Base-by-base conservation (phyloP, 2,329 filamentous ascomycete species). In the Beauveria sp. region DNA sequence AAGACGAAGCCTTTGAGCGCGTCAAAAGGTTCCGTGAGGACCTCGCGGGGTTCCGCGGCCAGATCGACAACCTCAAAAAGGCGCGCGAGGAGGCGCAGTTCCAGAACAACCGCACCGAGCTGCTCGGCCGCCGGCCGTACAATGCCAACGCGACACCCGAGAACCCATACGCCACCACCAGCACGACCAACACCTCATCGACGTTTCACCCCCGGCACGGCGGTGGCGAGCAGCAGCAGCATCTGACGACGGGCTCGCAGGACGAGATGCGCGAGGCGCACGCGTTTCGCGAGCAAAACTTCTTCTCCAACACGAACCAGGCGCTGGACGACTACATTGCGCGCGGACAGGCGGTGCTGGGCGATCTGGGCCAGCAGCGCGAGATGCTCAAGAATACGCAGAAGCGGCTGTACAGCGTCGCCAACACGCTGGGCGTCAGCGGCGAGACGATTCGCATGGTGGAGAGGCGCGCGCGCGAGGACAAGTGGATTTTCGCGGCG, bases 371-470 rank as follows among this genome's bases (percentile, higher is more conserved):
- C 3, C 84, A 94, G 70, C 94, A 99, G 78, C 84, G 91, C 59
- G 93, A 97, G 72, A 92, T 97, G 78, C 80, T 99, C 65, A 99
- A 99, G 79, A 90, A 88, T 56, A 97, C 94, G 24, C 94, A 99
- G 76, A 88, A 88, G 73, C 86, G 87, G 71, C 79, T 99, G 55
- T 97, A 97, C 71, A 93, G 85, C 67, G 92, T 97, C 22, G 94
- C 91, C 7, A 97, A 96, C 71, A 97, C 94, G 24, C 77, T 99
- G 53, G 94, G 94, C 0, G 84, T 99, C 63, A 96, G 90, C 70
- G 92, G 93, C 22, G 93, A 97, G 72, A 99, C 94, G 2, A 99
- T 99, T 66, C 86, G 94, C 52, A 97, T 94, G 91, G 89, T 99
- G 47, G 93, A 97, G 76, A 79, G 94, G 67, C 82, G 94, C 64